These are phyloP conservation scores for Teunomyces kruisii DNA, from an alignment of 805 yeast genomes.

Conservation along the genomic window DNA sequence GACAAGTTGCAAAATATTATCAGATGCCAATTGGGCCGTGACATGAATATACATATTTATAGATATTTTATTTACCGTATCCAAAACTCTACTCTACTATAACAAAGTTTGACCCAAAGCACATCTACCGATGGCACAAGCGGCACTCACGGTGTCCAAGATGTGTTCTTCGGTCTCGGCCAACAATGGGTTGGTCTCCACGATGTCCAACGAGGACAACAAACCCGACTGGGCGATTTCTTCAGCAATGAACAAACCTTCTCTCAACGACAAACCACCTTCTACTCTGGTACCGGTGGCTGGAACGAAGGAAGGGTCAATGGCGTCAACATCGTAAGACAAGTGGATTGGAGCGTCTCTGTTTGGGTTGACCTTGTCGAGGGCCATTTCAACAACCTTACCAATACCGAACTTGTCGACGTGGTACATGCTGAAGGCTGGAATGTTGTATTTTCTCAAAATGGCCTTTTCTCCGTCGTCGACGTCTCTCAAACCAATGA, in stretches of 20 bases:
- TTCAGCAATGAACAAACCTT: slow-evolving; percentile 89
- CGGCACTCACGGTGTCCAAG: slow-evolving; percentile 83
- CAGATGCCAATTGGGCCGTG: too few species aligned
- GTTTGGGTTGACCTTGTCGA: slow-evolving; percentile 72
- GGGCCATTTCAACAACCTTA: slow-evolving; percentile 88
- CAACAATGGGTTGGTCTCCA: slow-evolving; percentile 88
- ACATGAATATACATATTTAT: too few species aligned
- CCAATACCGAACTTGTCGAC: slow-evolving; percentile 93
- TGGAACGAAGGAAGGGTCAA: slow-evolving; percentile 91
- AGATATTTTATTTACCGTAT: background rate
- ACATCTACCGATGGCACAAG: slow-evolving; percentile 88
- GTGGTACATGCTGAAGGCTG: slow-evolving; percentile 94
- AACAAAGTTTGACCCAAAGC: slow-evolving; percentile 90
- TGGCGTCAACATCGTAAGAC: slow-evolving; percentile 94
- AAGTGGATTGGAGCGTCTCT: slow-evolving; percentile 74
- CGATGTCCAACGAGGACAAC: slow-evolving; percentile 84
- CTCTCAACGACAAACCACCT: slow-evolving; percentile 93
- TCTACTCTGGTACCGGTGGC: slow-evolving; percentile 98
- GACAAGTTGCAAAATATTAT: background rate
- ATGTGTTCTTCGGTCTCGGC: slow-evolving; percentile 77
- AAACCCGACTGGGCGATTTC: slow-evolving; percentile 90
- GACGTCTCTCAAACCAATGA: slow-evolving; percentile 92
- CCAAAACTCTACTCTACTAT: slow-evolving; percentile 23
- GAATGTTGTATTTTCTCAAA: slow-evolving; percentile 65
- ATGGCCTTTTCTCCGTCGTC: slow-evolving; percentile 82